Conservation (phyloP, 2,329 filamentous ascomycete genomes). For the Pezicula neosporulosa region DNA sequence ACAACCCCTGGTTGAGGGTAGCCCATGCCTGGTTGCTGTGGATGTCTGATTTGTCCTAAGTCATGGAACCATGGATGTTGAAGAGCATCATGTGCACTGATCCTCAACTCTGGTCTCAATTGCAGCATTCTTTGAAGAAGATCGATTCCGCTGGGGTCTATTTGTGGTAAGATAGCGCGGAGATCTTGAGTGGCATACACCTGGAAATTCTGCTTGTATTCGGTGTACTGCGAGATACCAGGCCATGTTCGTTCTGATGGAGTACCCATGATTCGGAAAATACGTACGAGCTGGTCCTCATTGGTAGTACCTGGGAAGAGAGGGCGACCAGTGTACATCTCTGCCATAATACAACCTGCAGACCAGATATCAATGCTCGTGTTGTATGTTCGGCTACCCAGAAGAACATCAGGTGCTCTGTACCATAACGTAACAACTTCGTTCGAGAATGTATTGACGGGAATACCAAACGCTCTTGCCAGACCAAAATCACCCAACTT, state of each 20-base stretch:
- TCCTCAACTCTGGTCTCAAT: constrained; percentile 83
- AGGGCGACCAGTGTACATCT: constrained; percentile 96
- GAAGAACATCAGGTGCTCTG: constrained; percentile 88
- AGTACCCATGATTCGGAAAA: constrained; percentile 98
- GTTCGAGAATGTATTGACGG: constrained; percentile 97
- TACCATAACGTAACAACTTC: constrained; percentile 99
- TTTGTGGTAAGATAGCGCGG: constrained; percentile 80
- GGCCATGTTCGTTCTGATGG: constrained; percentile 95
- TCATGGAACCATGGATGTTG: constrained; percentile 92
- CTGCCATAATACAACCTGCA: constrained; percentile 98
- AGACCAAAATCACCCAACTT: constrained; percentile 95
- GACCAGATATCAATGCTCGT: constrained; percentile 99
- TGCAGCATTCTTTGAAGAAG: constrained; percentile 89
- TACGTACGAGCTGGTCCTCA: constrained; percentile 94
- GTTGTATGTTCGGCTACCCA: constrained; percentile 94
- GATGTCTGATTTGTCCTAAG: constrained; percentile 21
- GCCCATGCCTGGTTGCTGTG: constrained; percentile 18
- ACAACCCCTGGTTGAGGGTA: constrained; percentile 23
- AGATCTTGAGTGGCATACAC: constrained; percentile 93
- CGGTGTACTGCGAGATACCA: constrained; percentile 90
- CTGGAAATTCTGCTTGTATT: constrained; percentile 94
- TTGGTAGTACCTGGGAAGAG: constrained; percentile 97
- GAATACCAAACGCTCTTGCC: constrained; percentile 91
- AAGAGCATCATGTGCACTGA: constrained; percentile 82
- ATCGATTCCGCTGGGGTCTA: constrained; percentile 84